Base-by-base conservation (phyloP, 2,329 filamentous ascomycete genomes). In the Stenocarpella maydis region DNA sequence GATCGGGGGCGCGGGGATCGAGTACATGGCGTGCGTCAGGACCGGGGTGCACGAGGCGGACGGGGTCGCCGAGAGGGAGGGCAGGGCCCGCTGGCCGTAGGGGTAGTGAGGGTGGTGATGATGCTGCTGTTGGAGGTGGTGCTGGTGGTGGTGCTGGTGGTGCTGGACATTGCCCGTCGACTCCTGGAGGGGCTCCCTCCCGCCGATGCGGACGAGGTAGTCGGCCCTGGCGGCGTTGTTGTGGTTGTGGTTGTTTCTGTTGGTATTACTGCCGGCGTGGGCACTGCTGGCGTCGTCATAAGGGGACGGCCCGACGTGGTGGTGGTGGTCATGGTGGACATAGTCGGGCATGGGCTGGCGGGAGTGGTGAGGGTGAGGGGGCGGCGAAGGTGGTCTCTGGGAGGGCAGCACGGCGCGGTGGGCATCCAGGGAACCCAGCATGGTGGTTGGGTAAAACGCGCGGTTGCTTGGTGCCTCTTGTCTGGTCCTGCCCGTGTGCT, bases 161-260 rank as follows among this genome's bases (percentile, higher is more conserved):
- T 78, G 75, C 74, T 88, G 86, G 55, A 82, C 79, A 76, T 88
- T 88, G 74, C 83, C 83, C 15, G 82, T 85, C 24, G 84, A 82
- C 74, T 88, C 86, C 69, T 84, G 80, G 45, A 88, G 81, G 37
- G 86, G 86, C 70, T 83, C 79, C 70, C 84, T 75, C 71, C 74
- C 67, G 45, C 41, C 55, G 37, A 28, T 54, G 8, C 47, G 41
- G 24, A 49, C 26, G 26, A 24, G 45, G n/a, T 43, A 50, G 34
- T 55, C 55, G 8, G 67, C 53, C 21, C 66, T 60, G 24, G 34
- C 55, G 39, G 9, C 47, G 21, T 7, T 9, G 41, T 37, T 60
- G 21, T 34, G 58, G 28, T 31, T 26, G 17, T 37, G 24, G 21
- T 3, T 50, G 26, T 15, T 49, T 28, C 28, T 49, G 24, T 67